phyloP scores from a whole-genome alignment of 176 grass and related monocot species.

The Carex pumila region DNA sequence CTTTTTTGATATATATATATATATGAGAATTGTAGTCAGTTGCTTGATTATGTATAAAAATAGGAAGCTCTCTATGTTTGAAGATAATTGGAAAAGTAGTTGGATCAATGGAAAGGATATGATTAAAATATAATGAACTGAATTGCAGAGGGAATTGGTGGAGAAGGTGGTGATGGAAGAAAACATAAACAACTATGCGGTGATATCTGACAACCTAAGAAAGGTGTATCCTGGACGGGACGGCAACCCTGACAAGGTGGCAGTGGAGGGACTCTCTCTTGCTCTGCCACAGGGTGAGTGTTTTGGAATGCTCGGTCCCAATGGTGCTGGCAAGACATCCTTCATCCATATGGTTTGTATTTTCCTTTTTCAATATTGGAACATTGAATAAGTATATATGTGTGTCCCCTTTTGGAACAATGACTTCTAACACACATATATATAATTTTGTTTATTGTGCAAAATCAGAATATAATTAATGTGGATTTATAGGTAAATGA shows the following conservation, averaged over 20 bases:
- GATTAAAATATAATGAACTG: background rate
- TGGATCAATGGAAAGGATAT: background rate
- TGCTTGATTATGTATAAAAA: background rate
- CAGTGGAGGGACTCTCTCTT: conserved; percentile 82
- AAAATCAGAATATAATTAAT: background rate
- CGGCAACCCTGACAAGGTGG: conserved; percentile 83
- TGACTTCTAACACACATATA: background rate
- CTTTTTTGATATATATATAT: background rate
- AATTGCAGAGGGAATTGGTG: conserved; percentile 58
- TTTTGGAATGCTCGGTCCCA: conserved; percentile 95
- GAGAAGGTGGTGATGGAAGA: conserved; percentile 50
- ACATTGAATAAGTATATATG: background rate
- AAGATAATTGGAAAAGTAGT: background rate
- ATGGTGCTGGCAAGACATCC: conserved; percentile 92
- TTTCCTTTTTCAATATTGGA: background rate
- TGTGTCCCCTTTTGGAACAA: background rate
- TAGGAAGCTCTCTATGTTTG: background rate
- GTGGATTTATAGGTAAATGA: background rate
- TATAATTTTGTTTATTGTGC: background rate
- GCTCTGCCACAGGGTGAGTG: conserved; percentile 83
- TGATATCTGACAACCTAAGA: conserved; percentile 65
- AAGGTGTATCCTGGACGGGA: conserved; percentile 81
- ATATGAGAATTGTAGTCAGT: background rate
- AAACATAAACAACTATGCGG: conserved; percentile 36
- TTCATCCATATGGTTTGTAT: conserved; percentile 85